Base-by-base conservation (phyloP, 2,329 filamentous ascomycete genomes). In the Dactylella cylindrospora region DNA sequence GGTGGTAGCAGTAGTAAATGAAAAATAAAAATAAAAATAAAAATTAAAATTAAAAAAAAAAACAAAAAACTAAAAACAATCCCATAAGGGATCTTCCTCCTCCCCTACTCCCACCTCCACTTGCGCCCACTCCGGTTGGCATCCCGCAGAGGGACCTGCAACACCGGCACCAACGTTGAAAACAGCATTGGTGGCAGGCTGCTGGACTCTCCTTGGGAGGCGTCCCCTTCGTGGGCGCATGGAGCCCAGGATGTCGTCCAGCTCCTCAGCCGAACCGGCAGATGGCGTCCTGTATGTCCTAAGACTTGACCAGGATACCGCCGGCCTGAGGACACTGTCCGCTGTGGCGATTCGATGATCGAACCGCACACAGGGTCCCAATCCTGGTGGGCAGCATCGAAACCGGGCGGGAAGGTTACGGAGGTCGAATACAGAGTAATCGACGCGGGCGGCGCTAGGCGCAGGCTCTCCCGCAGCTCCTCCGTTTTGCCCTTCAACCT, bases 291-390 rank as follows among this genome's bases (percentile, higher is more conserved):
- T 9, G 22, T 28, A 49, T 26, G 36, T 49, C 28, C 35, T 22
- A 3, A 49, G 52, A 28, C 52, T 49, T 32, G 52, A 43, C 52
- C 35, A 57, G 9, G 43, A 49, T 22, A 41, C 36, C 15, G 41
- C 28, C 38, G 35, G 36, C 25, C 29, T 36, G 28, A 29, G 7
- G 12, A 32, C 13, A 10, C 31, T 26, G 19, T 41, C 50, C n/a
- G 33, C 41, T 31, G 41, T 28, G 15, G 19, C 25, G 13, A 47
- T 28, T 29, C 2, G 15, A 12, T 17, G 29, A 15, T 47, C 41
- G n/a, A 28, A 9, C n/a, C n/a, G n/a, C n/a, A n/a, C n/a, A n/a
- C n/a, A n/a, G 25, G n/a, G 9, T 15, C 41, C 46, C n/a, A 33
- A 39, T 36, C 41, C 51, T 22, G 26, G 41, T 12, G 33, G 41